Conservation (phyloP, 2,329 filamentous ascomycete genomes). For the Diaporthe capsici region DNA sequence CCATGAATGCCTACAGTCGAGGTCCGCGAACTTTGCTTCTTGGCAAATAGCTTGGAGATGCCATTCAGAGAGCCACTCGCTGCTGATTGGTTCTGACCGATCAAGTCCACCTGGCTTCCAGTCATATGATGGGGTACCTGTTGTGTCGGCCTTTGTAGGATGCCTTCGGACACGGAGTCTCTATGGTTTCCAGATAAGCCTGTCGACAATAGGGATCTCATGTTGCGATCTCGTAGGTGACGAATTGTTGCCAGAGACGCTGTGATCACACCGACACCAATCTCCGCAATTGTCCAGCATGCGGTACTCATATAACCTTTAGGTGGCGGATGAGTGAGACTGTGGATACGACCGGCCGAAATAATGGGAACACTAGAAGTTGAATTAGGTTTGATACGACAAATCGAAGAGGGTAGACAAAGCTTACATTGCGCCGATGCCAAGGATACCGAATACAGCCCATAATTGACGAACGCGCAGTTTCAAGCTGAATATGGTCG, state of each 20-base stretch:
- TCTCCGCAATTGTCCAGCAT: constrained; percentile 23
- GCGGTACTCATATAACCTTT: constrained; percentile 12
- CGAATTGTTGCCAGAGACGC: constrained; percentile 14
- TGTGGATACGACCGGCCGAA: constrained; percentile 4
- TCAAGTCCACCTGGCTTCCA: constrained; percentile 4
- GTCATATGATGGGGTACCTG: background rate
- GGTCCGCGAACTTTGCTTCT: background rate
- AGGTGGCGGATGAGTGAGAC: constrained; percentile 9
- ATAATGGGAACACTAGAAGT: background rate
- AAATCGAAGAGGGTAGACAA: background rate
- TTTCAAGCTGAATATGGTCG: constrained; percentile 1
- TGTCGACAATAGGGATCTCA: background rate
- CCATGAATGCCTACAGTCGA: constrained; percentile 4
- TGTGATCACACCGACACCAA: constrained; percentile 5
- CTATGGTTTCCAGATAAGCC: background rate
- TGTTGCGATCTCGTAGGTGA: constrained; percentile 11
- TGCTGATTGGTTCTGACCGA: background rate
- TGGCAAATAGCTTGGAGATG: constrained; percentile 7
- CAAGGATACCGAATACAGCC: constrained; percentile 5
- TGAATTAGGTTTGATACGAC: background rate
- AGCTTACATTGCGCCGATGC: constrained; percentile 6
- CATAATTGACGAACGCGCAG: constrained; percentile 1
- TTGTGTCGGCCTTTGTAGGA: background rate
- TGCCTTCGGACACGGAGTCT: background rate
- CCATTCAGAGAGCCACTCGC: background rate